Base-by-base conservation (phyloP, 148 eudicot genomes). In the Vaccinium darrowii region DNA sequence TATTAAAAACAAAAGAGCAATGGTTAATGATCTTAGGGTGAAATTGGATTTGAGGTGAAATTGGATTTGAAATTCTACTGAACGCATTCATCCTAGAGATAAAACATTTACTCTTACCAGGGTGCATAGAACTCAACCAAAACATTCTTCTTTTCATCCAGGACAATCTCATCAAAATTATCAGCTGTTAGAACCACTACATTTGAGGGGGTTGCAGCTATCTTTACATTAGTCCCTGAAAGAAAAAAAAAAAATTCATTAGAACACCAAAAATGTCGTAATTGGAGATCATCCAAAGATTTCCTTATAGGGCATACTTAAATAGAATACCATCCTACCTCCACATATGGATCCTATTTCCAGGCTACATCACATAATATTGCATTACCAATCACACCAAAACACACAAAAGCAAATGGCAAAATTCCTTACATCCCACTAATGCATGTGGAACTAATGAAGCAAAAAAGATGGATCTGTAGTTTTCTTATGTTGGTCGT, bases 81-180 rank as follows among this genome's bases (percentile, higher is more conserved):
- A 82, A 54, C 27, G n/a, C 5, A 73, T 8, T 54, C 19, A 51
- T 50, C 54, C 33, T 69, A 43, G 60, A 65, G 80, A 56, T 36
- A 39, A 33, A 16, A 1, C 86, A 50, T 77, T 43, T 62, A 82
- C 58, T 73, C 91, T 87, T 85, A 97, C 99, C 99, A 97, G 73
- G 99, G 98, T 73, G 99, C 99, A 88, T 97, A 97, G 78, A 94
- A 97, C 87, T 97, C 99, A 85, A 95, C 99, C 43, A 97, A 88
- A 75, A 95, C 98, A 88, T 97, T 90, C 85, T 97, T 95, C 21
- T 91, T 90, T 83, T 91, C 88, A 90, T 97, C 96, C 86, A 94
- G 87, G 63, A 95, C 99, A 83, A 97, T 80, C 85, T 95, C 96
- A 39, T 95, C 90, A 80, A 97, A 97, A 88, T 93, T 97, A n/a